These are phyloP conservation scores for Dactylellina drechsleri DNA, from an alignment of 2,329 filamentous ascomycete species.

Conservation along the genomic window DNA sequence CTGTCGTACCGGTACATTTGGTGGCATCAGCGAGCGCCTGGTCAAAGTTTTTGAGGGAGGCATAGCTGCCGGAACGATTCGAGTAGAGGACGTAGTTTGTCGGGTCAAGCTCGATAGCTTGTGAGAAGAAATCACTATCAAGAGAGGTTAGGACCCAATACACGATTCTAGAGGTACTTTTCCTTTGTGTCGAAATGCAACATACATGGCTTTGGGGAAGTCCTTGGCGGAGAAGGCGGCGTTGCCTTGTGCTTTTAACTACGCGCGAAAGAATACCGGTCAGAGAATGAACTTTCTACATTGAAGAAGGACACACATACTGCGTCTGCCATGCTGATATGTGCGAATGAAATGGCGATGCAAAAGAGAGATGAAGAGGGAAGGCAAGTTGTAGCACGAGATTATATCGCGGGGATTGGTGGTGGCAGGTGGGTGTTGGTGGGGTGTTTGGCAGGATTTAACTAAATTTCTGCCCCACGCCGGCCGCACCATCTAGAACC, in stretches of 20 bases:
- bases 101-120: constrained; percentile 88
- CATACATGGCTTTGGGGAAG: constrained; percentile 93
- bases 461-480: constrained; percentile 41
- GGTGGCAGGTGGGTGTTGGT: constrained; percentile 22
- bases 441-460: constrained; percentile 42
- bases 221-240: constrained; percentile 98
- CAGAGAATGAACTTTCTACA: background rate
- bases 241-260: constrained; percentile 97
- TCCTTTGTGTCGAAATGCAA: constrained; percentile 58
- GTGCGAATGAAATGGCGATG: background rate
- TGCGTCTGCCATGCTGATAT: constrained; percentile 43
- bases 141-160: background rate
- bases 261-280: constrained; percentile 6
- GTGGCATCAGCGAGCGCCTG: constrained; percentile 87
- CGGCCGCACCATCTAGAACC: constrained; percentile 37
- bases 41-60: constrained; percentile 88
- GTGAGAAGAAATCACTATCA: constrained; percentile 85
- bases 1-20: constrained; percentile 75
- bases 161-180: constrained; percentile 43
- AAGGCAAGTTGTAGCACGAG: constrained; percentile 13
- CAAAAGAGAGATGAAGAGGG: constrained; percentile 3
- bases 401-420: constrained; percentile 40
- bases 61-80: constrained; percentile 81
- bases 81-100: constrained; percentile 97
- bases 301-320: constrained; percentile 30